A percentile compares a stretch with the other conserved stretches of the same genome.
phyloP scores from a whole-genome alignment of 176 grass and related monocot species.

The Musa beccarii region DNA sequence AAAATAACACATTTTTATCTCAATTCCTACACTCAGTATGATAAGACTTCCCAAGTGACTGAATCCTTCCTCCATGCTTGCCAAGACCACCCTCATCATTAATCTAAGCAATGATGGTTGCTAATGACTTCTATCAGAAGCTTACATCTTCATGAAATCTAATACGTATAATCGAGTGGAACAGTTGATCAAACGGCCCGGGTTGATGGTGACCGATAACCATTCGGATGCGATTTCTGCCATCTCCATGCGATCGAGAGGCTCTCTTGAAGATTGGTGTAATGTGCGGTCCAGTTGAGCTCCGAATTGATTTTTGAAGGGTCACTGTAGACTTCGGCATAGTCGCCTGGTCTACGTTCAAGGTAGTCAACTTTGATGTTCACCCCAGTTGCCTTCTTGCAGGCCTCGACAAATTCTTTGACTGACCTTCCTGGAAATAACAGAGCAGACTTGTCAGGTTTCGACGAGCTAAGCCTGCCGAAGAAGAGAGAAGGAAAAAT shows the following conservation, averaged over 20 bases:
- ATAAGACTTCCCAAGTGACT: neutral
- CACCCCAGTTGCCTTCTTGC: conserved; percentile 14
- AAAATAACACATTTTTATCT: neutral
- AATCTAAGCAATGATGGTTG: neutral
- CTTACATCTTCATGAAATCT: neutral
- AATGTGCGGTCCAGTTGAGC: conserved; percentile 7
- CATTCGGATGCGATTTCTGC: conserved; percentile 2
- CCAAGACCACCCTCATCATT: neutral
- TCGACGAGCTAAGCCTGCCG: neutral
- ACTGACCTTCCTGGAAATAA: conserved; percentile 11
- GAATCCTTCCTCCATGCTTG: neutral
- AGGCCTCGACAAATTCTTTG: conserved; percentile 18
- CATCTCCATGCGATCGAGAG: conserved; percentile 10
- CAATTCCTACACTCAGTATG: neutral
- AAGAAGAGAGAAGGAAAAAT: neutral
- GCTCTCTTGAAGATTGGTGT: conserved; percentile 10
- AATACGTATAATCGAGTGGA: neutral
- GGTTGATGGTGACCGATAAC: neutral
- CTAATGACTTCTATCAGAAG: neutral
- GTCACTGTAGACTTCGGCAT: conserved; percentile 14
- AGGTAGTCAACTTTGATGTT: conserved; percentile 17
- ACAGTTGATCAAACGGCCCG: neutral
- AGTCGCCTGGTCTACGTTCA: conserved; percentile 3
- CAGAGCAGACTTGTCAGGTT: neutral
- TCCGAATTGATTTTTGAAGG: conserved; percentile 8